Percentiles rank a stretch among this genome's conserved stretches.
Evolutionary conservation across 345 rosid genomes (phyloP).

Genomic region (Eucalyptus sideroxylon): DNA sequence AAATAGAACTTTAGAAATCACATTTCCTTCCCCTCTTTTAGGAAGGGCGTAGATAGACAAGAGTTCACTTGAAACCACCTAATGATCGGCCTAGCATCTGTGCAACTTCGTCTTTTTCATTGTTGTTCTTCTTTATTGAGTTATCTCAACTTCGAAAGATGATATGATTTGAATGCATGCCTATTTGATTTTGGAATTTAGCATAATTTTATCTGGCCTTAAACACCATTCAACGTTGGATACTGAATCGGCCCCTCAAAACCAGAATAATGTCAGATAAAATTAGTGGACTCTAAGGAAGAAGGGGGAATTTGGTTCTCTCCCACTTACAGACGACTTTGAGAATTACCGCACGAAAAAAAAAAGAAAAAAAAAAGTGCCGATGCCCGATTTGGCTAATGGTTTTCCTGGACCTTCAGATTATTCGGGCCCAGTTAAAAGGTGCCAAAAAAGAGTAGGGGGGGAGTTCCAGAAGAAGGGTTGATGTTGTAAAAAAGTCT

Average conservation of each 20-base stretch:
- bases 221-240: not conserved
- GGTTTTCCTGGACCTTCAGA: not conserved
- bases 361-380: not conserved
- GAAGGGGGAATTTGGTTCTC: not conserved
- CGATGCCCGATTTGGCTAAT: not conserved
- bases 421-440: not conserved
- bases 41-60: not conserved
- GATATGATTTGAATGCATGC: not conserved
- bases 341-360: not conserved
- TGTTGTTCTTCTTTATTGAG: not conserved
- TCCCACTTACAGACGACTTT: not conserved
- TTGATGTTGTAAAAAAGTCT: accelerated
- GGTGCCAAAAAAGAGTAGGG: not conserved
- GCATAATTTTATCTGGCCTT: not conserved
- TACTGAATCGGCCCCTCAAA: not conserved
- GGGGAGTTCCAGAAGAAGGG: not conserved
- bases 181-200: not conserved
- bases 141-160: not conserved
- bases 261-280: not conserved
- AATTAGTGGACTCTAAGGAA: not conserved
- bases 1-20: not conserved
- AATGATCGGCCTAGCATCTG: not conserved
- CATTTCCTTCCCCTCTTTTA: not conserved
- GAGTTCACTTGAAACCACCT: not conserved
- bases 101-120: not conserved